These are phyloP conservation scores for Xylaria sp. DNA, from an alignment of 2,329 filamentous ascomycete genomes.

Conservation along the genomic window DNA sequence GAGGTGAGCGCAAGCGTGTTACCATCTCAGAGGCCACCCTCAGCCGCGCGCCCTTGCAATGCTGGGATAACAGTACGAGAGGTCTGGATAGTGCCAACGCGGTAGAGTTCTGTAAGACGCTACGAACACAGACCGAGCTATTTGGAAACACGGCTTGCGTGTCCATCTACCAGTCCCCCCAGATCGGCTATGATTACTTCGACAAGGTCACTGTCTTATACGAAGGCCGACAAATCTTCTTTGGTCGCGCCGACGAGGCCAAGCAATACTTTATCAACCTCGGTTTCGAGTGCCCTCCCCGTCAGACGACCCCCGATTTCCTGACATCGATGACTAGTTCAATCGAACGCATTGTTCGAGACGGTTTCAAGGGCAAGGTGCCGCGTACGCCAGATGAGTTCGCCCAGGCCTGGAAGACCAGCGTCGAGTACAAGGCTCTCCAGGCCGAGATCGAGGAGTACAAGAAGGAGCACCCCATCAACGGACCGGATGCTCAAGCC, in stretches of 20 bases:
- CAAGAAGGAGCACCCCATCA: constrained; percentile 62
- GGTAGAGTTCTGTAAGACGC: constrained; percentile 77
- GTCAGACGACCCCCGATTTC: constrained; percentile 77
- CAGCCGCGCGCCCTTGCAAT: constrained; percentile 69
- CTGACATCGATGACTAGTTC: constrained; percentile 75
- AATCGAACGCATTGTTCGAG: constrained; percentile 63
- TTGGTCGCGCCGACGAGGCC: constrained; percentile 68
- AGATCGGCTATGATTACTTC: constrained; percentile 71
- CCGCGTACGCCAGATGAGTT: constrained; percentile 72
- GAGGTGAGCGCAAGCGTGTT: constrained; percentile 76
- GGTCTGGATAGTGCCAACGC: constrained; percentile 80
- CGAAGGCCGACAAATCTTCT: constrained; percentile 71
- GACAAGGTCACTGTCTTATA: constrained; percentile 69
- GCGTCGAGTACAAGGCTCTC: constrained; percentile 60
- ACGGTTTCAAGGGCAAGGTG: constrained; percentile 65
- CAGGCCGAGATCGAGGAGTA: constrained; percentile 66
- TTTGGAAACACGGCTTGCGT: constrained; percentile 73
- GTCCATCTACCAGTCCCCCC: constrained; percentile 78
- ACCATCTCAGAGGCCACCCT: constrained; percentile 70
- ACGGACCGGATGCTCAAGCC: constrained; percentile 64
- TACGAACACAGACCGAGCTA: constrained; percentile 72
- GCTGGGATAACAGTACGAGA: constrained; percentile 78
- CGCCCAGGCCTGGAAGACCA: constrained; percentile 66
- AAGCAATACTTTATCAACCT: constrained; percentile 73
- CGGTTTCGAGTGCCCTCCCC: constrained; percentile 72